Conservation (phyloP, 495 filamentous ascomycete genomes). For the Neurospora hispaniola region DNA sequence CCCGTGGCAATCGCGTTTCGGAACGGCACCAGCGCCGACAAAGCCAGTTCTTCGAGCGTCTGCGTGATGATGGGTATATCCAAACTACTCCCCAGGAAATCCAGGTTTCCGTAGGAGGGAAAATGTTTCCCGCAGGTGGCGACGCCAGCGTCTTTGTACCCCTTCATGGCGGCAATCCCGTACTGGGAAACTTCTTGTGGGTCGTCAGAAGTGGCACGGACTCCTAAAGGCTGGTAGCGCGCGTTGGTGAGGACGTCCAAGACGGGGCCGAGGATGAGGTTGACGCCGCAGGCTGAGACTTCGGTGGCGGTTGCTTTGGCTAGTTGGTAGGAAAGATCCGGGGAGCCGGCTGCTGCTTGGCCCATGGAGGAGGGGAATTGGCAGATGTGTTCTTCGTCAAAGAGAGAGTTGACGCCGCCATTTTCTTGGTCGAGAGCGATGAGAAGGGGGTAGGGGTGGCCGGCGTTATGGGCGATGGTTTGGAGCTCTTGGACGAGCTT, state of each 20-base stretch:
- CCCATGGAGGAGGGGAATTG: constrained; percentile 92
- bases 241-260: constrained; percentile 86
- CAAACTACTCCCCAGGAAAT: constrained; percentile 73
- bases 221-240: constrained; percentile 75
- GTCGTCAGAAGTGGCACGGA: constrained; percentile 74
- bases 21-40: constrained; percentile 77
- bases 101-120: constrained; percentile 85
- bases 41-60: constrained; percentile 73
- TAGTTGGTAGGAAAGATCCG: constrained; percentile 66
- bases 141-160: constrained; percentile 75
- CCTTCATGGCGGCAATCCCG: constrained; percentile 77
- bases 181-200: constrained; percentile 84
- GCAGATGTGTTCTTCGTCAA: constrained; percentile 81
- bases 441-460: constrained; percentile 71
- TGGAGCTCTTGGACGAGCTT: constrained; percentile 75
- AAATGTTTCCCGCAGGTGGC: constrained; percentile 89
- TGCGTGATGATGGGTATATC: constrained; percentile 90
- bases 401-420: constrained; percentile 88
- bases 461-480: constrained; percentile 73
- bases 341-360: constrained; percentile 53
- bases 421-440: constrained; percentile 90
- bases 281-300: constrained; percentile 75
- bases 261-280: constrained; percentile 82
- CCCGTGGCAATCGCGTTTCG: constrained; percentile 74
- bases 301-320: constrained; percentile 82